Evolutionary conservation across 2,329 filamentous ascomycete genomes (phyloP), one percentile per base, ranked within the genome.

Genomic region (Chaetomiaceae sp.): DNA sequence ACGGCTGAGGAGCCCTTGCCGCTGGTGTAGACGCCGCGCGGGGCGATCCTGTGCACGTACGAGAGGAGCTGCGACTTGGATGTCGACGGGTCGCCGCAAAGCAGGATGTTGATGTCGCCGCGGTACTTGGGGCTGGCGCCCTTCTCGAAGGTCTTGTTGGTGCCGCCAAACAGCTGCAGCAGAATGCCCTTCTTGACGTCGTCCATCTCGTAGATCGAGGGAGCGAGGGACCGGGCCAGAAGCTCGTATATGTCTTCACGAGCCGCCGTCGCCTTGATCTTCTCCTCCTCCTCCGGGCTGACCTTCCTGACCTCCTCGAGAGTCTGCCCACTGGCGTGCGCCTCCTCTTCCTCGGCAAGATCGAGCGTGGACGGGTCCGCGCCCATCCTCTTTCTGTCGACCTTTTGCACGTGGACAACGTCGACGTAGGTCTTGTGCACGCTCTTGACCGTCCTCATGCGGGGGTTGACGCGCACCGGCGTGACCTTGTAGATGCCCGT

Each of bases 121-220:
- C 94, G 84, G 70, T 99, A 99, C 64, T 88, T 91, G 6, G 94
- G 94, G 66, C 89, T 96, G 54, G 91, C 94, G 52, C 94, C 94
- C 71, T 96, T 97, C 55, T 95, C 83, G 70, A 99, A 99, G 1
- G 89, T 89, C 74, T 99, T 99, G 77, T 99, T 99, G 31, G 94
- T 96, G 53, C 94, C 94, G 34, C 94, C 92, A 68, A 99, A 99
- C 37, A 99, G 82, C 66, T 99, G 94, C 4, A 99, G 83, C 11
- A 99, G 77, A 57, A 99, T 96, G 11, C 94, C 94, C 73, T 99
- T 99, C 78, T 99, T 99, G 44, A 97, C 91, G 65, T 99, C 94
- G 62, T 99, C 94, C 85, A 95, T 88, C 71, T 99, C 94, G 73
- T 95, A 96, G 65, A 99, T 87, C 55, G 91, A 96, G 14, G 94